A percentile compares a stretch with the other conserved stretches of the same genome.
Conservation (phyloP, 2,329 filamentous ascomycete genomes). For the Phaeosphaeriaceae sp. region DNA sequence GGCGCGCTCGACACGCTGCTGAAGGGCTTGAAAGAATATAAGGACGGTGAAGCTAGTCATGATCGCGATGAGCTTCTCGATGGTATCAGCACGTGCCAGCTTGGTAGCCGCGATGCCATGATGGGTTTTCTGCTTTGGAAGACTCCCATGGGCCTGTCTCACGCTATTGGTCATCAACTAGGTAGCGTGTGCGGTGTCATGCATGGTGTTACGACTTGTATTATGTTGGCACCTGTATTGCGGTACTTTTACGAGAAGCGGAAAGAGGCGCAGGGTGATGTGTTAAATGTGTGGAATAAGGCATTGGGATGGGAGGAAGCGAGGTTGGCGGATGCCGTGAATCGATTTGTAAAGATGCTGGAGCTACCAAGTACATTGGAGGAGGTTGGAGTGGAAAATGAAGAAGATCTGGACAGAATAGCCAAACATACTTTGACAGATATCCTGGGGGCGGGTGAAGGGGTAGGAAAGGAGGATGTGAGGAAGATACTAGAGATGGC, state of each 20-base stretch:
- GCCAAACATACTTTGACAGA: neutral
- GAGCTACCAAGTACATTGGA: neutral
- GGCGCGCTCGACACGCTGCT: neutral
- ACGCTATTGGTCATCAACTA: neutral
- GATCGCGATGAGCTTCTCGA: neutral
- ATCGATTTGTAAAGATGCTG: neutral
- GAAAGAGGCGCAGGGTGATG: neutral
- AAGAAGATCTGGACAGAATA: neutral
- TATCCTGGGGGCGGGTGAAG: neutral
- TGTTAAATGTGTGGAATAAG: neutral
- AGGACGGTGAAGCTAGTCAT: neutral
- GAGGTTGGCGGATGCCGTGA: neutral
- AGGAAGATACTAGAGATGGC: neutral
- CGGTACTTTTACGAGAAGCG: neutral
- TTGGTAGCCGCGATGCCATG: neutral
- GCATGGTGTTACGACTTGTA: neutral
- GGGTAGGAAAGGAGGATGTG: neutral
- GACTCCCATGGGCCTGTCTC: neutral
- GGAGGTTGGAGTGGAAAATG: neutral
- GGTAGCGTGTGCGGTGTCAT: neutral
- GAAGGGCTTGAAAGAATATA: neutral
- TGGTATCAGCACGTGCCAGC: neutral
- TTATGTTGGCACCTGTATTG: neutral
- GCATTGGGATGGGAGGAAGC: neutral
- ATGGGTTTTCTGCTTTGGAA: neutral